Percentiles rank a stretch among this genome's conserved stretches.
Evolutionary conservation across 2,329 filamentous ascomycete genomes (phyloP).

Genomic region (Leptosphaerulina australis): DNA sequence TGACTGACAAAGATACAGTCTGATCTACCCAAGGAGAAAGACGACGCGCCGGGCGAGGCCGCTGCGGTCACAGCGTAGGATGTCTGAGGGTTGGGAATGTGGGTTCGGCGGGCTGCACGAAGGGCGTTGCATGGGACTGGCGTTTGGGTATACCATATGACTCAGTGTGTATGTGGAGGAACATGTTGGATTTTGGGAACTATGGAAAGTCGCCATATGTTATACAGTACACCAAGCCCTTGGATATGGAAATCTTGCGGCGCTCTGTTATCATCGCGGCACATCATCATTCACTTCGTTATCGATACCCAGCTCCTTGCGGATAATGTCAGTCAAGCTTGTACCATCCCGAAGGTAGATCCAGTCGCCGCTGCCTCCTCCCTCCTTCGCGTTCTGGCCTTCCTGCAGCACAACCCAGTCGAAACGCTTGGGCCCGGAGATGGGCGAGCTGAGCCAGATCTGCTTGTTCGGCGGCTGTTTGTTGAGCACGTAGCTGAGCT

Average conservation of each 20-base stretch:
- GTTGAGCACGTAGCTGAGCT: constrained; percentile 87
- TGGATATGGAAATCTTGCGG: too few relatives aligned
- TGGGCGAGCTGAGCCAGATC: constrained; percentile 93
- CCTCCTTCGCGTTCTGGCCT: constrained; percentile 78
- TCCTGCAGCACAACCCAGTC: constrained; percentile 83
- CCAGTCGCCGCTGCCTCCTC: constrained; percentile 76
- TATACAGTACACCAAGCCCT: neutral
- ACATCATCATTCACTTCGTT: constrained; percentile 40
- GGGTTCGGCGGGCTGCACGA: neutral
- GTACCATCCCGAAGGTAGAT: constrained; percentile 85
- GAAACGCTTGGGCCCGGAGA: constrained; percentile 90
- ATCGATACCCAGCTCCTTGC: constrained; percentile 75
- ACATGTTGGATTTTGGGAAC: neutral
- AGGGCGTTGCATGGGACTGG: constrained; percentile 26
- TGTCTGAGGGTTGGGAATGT: neutral
- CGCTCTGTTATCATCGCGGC: too few relatives aligned
- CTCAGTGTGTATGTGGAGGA: neutral
- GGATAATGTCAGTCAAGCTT: constrained; percentile 73
- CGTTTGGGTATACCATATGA: constrained; percentile 17
- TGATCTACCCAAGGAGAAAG: constrained; percentile 39
- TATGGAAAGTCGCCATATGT: neutral
- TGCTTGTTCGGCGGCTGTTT: constrained; percentile 98
- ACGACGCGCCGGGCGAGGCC: constrained; percentile 30
- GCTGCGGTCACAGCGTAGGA: constrained; percentile 38
- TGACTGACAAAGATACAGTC: constrained; percentile 29